Percentiles rank a stretch among this genome's conserved stretches.
These are phyloP conservation scores for Aspergillus felis DNA, from an alignment of 2,329 filamentous ascomycete species.

Conservation along the genomic window DNA sequence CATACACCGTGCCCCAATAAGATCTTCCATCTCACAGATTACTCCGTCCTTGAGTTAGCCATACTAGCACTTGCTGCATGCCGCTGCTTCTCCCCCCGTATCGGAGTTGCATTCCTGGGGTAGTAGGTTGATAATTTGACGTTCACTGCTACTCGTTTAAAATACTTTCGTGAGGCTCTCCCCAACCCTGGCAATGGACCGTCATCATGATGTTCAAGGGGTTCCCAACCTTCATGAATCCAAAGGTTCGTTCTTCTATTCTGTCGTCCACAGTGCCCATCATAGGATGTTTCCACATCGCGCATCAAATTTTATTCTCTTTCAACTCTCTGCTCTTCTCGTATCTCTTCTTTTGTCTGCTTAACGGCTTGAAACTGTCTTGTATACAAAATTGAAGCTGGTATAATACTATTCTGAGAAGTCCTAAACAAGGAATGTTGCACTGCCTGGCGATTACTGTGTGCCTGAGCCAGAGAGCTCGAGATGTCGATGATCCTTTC, in stretches of 20 bases:
- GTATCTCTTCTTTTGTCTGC: background rate
- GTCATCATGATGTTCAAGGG: background rate
- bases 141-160: background rate
- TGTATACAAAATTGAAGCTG: background rate
- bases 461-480: background rate
- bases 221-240: background rate
- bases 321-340: background rate
- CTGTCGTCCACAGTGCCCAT: background rate
- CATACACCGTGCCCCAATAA: background rate
- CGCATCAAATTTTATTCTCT: background rate
- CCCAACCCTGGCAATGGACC: background rate
- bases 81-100: background rate
- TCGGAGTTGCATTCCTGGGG: background rate
- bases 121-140: background rate
- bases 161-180: background rate
- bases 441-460: background rate
- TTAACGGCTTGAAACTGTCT: background rate
- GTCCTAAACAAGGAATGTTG: background rate
- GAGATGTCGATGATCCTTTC: background rate
- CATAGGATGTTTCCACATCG: background rate
- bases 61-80: background rate
- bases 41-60: background rate
- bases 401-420: background rate
- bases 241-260: background rate
- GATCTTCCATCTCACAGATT: background rate